Evolutionary conservation across 768 basidiomycete genomes (phyloP).

Genomic region (Tubosaeta sp.): DNA sequence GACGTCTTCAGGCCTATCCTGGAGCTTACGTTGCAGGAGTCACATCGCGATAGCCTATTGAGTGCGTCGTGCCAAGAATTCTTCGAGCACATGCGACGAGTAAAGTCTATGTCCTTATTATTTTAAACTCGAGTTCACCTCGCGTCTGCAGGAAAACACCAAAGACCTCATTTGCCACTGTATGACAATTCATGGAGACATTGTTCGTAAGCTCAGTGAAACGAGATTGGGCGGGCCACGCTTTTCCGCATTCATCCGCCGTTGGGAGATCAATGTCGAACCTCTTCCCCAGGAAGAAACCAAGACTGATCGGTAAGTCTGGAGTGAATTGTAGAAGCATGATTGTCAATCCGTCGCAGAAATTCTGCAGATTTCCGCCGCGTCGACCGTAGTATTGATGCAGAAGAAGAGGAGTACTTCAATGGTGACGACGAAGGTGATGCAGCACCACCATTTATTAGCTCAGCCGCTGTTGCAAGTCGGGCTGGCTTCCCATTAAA

Average conservation of each 20-base stretch:
- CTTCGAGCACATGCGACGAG: conserved; percentile 87
- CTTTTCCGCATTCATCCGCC: conserved; percentile 67
- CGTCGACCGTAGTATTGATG: conserved; percentile 51
- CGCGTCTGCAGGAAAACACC: conserved; percentile 68
- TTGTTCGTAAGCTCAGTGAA: conserved; percentile 60
- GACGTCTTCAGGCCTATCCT: conserved; percentile 82
- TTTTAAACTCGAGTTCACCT: conserved; percentile 3
- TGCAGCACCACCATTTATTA: conserved; percentile 32
- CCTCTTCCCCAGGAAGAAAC: conserved; percentile 54
- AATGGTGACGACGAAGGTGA: conserved; percentile 76
- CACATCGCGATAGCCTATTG: conserved; percentile 83
- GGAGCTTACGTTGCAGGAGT: conserved; percentile 79
- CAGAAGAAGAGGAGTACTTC: conserved; percentile 92
- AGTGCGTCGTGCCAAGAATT: conserved; percentile 95
- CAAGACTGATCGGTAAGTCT: conserved; percentile 48
- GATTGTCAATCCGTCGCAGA: conserved; percentile 28
- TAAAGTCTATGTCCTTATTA: conserved; percentile 33
- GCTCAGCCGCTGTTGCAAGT: conserved; percentile 22
- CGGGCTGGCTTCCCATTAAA: conserved; percentile 31
- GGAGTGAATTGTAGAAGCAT: conserved; percentile 7
- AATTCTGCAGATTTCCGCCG: conserved; percentile 36
- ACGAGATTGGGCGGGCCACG: conserved; percentile 59
- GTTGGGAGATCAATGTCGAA: conserved; percentile 92
- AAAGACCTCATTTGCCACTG: conserved; percentile 81
- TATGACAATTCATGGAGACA: conserved; percentile 70